Percentiles rank a stretch among this genome's conserved stretches.
Evolutionary conservation across 1,284 basidiomycete genomes (phyloP).

Genomic region (Mycena citricolor): DNA sequence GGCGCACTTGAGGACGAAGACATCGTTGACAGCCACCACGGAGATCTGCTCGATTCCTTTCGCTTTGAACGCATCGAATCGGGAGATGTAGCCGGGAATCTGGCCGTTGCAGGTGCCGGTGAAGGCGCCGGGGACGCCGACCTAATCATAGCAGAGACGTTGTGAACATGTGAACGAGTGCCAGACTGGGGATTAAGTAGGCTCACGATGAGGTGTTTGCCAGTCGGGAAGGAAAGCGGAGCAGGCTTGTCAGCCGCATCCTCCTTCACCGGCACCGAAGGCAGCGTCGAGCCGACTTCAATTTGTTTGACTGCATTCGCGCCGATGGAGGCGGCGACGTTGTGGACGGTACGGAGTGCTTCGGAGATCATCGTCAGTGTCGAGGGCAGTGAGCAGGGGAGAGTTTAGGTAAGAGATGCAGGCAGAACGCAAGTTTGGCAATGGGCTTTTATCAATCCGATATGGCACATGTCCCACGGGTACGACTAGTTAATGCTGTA

Average conservation of each 20-base stretch:
- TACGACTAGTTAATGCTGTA: no score
- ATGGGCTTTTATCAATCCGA: no score
- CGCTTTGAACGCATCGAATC: constrained; percentile 60
- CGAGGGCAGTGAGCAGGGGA: no score
- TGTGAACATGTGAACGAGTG: neutral
- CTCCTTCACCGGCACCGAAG: constrained; percentile 45
- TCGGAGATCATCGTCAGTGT: constrained; percentile 11
- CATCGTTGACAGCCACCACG: constrained; percentile 71
- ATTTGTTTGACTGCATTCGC: neutral
- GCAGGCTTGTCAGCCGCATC: constrained; percentile 51
- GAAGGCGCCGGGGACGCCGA: constrained; percentile 66
- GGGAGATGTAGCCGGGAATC: constrained; percentile 65
- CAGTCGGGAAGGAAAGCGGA: constrained; percentile 50
- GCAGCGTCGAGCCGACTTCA: constrained; percentile 5
- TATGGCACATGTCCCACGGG: no score
- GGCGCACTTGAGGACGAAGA: constrained; percentile 60
- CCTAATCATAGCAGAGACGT: constrained; percentile 39
- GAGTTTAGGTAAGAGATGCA: no score
- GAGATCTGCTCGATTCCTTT: constrained; percentile 73
- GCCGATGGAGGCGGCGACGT: constrained; percentile 16
- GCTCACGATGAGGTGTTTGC: constrained; percentile 72
- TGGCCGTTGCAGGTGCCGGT: constrained; percentile 53
- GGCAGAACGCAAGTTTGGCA: no score
- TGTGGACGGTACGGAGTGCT: constrained; percentile 12
- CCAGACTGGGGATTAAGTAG: constrained; percentile 9